phyloP scores from a whole-genome alignment of 352 stramenopile species.

The Phytophthora syringae region DNA sequence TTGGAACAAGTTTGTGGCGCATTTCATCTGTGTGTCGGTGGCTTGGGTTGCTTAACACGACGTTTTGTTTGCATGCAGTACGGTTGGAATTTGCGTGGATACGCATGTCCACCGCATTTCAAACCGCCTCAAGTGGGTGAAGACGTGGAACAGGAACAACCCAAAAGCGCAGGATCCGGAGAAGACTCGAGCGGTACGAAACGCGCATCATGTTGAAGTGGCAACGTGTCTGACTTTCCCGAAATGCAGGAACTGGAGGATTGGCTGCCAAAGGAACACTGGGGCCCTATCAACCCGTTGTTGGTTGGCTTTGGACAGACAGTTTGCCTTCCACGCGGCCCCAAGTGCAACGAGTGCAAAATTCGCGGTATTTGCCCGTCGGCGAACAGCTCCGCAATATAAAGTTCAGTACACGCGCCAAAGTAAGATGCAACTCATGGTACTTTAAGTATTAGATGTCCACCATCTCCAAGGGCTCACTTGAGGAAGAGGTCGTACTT shows the following conservation, averaged over 20 bases:
- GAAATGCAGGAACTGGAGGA: slow-evolving; percentile 88
- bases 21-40: not conserved
- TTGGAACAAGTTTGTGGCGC: slow-evolving; percentile 77
- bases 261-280: slow-evolving; percentile 93
- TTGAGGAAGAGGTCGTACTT: not conserved
- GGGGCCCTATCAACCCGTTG: slow-evolving; percentile 92
- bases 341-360: slow-evolving; percentile 78
- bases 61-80: slow-evolving; percentile 40
- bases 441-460: slow-evolving; percentile 31
- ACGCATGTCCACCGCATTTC: slow-evolving; percentile 98
- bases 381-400: slow-evolving; percentile 46
- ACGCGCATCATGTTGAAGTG: not conserved
- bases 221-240: slow-evolving; percentile 2
- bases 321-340: slow-evolving; percentile 74
- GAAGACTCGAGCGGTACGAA: slow-evolving; percentile 83
- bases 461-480: slow-evolving; percentile 22
- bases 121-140: slow-evolving; percentile 95
- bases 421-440: not conserved
- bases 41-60: too few relatives aligned
- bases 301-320: slow-evolving; percentile 97
- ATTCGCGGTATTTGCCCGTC: slow-evolving; percentile 78
- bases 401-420: too few relatives aligned
- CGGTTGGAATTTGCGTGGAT: slow-evolving; percentile 95
- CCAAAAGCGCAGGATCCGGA: slow-evolving; percentile 89
- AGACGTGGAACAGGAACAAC: slow-evolving; percentile 86